These are phyloP conservation scores for Cicer yamashitae DNA, from an alignment of 306 rosid species.

Conservation along the genomic window DNA sequence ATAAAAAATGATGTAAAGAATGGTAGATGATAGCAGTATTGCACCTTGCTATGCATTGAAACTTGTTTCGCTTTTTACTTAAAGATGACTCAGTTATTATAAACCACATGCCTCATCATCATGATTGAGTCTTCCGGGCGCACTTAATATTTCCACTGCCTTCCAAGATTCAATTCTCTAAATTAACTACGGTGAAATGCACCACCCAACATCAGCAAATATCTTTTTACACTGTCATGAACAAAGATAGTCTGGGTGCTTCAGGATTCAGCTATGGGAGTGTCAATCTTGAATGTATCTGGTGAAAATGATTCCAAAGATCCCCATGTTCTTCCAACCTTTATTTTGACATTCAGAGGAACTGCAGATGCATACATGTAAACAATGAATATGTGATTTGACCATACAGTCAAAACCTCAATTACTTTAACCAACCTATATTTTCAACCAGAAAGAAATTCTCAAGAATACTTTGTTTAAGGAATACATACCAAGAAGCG, in stretches of 20 bases:
- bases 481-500: slow-evolving; percentile 73
- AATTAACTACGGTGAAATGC: slow-evolving; percentile 11
- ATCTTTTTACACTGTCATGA: slow-evolving; percentile 28
- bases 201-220: slow-evolving; percentile 32
- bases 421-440: slow-evolving; percentile 18
- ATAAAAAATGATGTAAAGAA: slow-evolving; percentile 40
- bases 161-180: slow-evolving; percentile 5
- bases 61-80: slow-evolving; percentile 17
- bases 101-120: slow-evolving; percentile 19
- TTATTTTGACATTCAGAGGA: slow-evolving; percentile 84
- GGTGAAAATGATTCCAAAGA: slow-evolving; percentile 73
- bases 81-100: slow-evolving; percentile 3
- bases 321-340: slow-evolving; percentile 96
- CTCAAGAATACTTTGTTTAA: not conserved
- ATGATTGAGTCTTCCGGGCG: not conserved
- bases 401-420: slow-evolving; percentile 21
- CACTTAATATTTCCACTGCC: slow-evolving; percentile 17
- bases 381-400: slow-evolving; percentile 36
- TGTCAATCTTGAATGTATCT: slow-evolving; percentile 49
- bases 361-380: slow-evolving; percentile 59
- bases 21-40: not conserved
- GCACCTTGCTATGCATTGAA: slow-evolving; percentile 28
- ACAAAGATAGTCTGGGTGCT: slow-evolving; percentile 28
- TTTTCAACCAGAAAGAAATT: not conserved
- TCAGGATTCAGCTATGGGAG: slow-evolving; percentile 48